Base-by-base conservation (phyloP, 768 basidiomycete species). In the Russula brevipes region DNA sequence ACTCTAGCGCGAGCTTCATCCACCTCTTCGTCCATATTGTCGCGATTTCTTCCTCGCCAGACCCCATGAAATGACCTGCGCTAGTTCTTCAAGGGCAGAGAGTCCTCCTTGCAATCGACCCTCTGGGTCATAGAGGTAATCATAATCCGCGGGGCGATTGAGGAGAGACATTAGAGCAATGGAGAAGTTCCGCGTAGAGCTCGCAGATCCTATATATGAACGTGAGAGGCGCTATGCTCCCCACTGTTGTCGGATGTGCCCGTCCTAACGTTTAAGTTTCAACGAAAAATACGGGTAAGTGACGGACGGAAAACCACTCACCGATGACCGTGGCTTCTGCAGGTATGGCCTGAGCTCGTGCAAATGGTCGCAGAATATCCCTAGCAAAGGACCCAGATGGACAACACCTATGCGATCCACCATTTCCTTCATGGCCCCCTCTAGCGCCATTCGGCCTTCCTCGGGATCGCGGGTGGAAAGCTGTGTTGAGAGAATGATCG, bases 111-210 rank as follows among this genome's bases (percentile, higher is more conserved):
- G 85, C 47, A 99, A 76, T 33, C 91, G 84, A 19, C 96, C 96
- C 57, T 91, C 85, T 1, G 79, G 76, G 70, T 92, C 91, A 73
- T 93, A 94, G n/a, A 86, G 77, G 30, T 83, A 80, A 51, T 84
- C 82, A 59, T 81, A 85, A 52, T 88, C 85, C 0, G 82, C 71
- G 1, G 83, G 75, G 10, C 97, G 91, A 72, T 98, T 98, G 33
- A 98, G 80, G 30, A 98, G 82, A 5, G 91, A 87, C 96, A 99
- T 97, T 98, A 17, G 97, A 98, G 73, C 94, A 97, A 71, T 99
- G 97, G 31, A 98, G 77, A 5, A 99, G 84, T 72, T 99, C 97
- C 19, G 96, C 97, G 69, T 96, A 94, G 12, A 99, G 80, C 74
- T 99, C 97, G 75, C 94, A 91, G 69, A 98, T 94, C 10, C 96